Evolutionary conservation across 2,329 filamentous ascomycete species (phyloP), one percentile per base, ranked within the genome.

Genomic region (Amylocarpus encephaloides): DNA sequence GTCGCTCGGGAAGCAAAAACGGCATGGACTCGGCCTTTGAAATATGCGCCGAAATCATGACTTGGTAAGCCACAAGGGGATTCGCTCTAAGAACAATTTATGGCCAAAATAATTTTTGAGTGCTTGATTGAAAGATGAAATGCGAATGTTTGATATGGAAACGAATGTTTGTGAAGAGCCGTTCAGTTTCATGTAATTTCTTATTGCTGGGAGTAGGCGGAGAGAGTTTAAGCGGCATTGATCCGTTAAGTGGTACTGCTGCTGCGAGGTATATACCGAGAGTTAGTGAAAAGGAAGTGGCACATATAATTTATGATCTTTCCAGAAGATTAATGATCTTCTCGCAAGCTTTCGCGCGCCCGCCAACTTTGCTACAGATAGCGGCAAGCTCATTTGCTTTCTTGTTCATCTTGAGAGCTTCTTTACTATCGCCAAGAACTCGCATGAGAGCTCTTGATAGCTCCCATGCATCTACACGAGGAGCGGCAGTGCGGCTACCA

Each of bases 291-390:
- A 36, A 5, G 16, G 13, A 40, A 26, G 7, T 26, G 4, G 4
- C 19, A 19, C 5, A 4, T 11, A 11, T 9, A 6, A 5, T 11
- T 49, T 18, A 47, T 33, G 43, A 50, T n/a, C 32, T 35, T 36
- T 54, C 49, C 16, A 59, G 39, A 16, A 59, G 35, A 36, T 55
- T 52, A 16, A 58, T 49, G n/a, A 61, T 56, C 50, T 55, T 59
- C 22, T 57, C 55, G 34, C 51, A 55, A 12, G 57, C 57, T 18
- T 48, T 56, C 32, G 40, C 51, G 18, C 59, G 39, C 1, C 59
- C 59, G 19, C 55, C 57, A 30, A 44, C 34, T 6, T 46, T 50
- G 1, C 52, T 47, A 40, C 42, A 39, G 32, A 56, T 52, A 7
- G 41, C 13, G 26, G 50, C 51, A 15, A 61, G 47, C 40, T 55